Evolutionary conservation across 2,329 filamentous ascomycete species (phyloP).

Genomic region (Fusarium brevicatenulatum): DNA sequence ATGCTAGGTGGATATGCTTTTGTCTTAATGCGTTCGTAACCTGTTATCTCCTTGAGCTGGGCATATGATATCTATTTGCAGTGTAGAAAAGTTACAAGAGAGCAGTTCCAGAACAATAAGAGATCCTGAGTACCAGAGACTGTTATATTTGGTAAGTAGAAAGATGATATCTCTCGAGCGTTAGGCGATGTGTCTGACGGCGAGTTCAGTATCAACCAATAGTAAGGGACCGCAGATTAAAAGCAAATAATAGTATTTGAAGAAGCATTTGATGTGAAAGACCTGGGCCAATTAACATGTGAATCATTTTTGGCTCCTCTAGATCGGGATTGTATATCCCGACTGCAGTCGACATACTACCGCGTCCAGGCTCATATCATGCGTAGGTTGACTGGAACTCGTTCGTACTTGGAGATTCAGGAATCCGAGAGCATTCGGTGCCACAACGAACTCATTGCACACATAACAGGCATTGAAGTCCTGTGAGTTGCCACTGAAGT

Average conservation of each 20-base stretch:
- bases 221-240: background rate
- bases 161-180: background rate
- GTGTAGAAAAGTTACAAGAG: background rate
- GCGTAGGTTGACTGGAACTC: background rate
- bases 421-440: background rate
- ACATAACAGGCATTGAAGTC: background rate
- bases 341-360: background rate
- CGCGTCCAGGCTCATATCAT: background rate
- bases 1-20: too few relatives aligned
- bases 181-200: background rate
- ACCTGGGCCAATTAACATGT: background rate
- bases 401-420: background rate
- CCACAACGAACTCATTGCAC: constrained; percentile 1
- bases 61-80: background rate
- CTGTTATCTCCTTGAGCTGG: background rate
- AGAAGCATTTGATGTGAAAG: background rate
- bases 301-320: background rate
- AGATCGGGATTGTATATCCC: background rate
- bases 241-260: background rate
- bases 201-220: background rate
- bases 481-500: constrained; percentile 22
- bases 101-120: background rate
- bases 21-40: too few relatives aligned
- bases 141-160: background rate
- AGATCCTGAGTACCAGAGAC: too few relatives aligned